Evolutionary conservation across 148 eudicot genomes (phyloP).

Genomic region (Simmondsia chinensis): DNA sequence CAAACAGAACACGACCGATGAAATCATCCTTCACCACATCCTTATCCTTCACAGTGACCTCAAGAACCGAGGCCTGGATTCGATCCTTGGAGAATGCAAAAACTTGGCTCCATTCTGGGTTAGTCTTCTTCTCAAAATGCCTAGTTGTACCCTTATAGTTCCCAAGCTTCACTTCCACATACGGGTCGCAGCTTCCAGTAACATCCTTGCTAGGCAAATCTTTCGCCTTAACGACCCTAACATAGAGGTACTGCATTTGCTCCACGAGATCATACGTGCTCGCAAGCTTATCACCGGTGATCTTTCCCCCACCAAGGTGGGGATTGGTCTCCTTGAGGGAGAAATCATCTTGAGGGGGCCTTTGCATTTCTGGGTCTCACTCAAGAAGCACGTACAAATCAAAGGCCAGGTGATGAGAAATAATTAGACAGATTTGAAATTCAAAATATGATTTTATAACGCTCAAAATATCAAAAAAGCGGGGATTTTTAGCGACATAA

Average conservation of each 20-base stretch:
- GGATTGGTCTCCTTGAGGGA: constrained; percentile 62
- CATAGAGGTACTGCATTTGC: constrained; percentile 65
- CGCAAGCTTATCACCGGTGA: constrained; percentile 44
- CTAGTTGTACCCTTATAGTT: constrained; percentile 55
- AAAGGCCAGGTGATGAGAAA: no score
- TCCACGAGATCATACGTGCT: constrained; percentile 69
- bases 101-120: constrained; percentile 63
- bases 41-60: constrained; percentile 48
- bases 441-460: no score
- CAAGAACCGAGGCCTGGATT: constrained; percentile 46
- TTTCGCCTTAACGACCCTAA: constrained; percentile 54
- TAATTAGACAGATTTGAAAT: no score
- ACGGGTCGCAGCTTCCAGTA: constrained; percentile 53
- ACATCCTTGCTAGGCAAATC: constrained; percentile 46
- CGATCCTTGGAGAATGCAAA: constrained; percentile 58
- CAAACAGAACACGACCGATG: constrained; percentile 42
- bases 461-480: no score
- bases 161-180: constrained; percentile 55
- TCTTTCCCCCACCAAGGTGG: constrained; percentile 45
- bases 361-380: constrained; percentile 36
- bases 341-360: constrained; percentile 42
- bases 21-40: constrained; percentile 58
- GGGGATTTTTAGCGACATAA: no score
- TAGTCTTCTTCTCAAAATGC: constrained; percentile 45
- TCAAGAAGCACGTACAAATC: background rate